Base-by-base conservation (phyloP, 805 yeast genomes). In the Lipomyces kockii region DNA sequence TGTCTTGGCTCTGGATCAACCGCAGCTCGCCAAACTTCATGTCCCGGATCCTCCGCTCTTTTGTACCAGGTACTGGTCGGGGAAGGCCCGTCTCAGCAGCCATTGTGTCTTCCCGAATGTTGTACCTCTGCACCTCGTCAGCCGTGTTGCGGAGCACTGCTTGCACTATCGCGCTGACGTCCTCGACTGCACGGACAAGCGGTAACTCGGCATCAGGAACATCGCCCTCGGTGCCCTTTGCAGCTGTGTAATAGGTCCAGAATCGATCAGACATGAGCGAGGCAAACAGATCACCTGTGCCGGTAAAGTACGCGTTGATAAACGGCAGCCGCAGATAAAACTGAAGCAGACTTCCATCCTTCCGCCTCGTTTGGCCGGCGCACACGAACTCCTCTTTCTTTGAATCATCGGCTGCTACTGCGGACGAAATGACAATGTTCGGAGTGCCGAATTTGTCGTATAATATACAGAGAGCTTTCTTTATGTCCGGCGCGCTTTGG, bases 241-340 rank as follows among this genome's bases (percentile, higher is more conserved):
- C 74, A 58, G 75, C 70, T 3, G 61, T 58, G 2, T 72, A 27
- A 61, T 72, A 70, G 53, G 76, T 60, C 59, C 54, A 76, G 35
- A 88, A 79, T 71, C 90, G 84, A 76, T 89, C 96, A 5, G 91
- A 73, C 39, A 92, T 77, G 52, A 93, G 77, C 0, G 97, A 94
- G 0, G 97, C 88, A 73, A 94, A 93, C 54, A 93, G 78, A 74
- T 93, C 98, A 6, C 98, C 98, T 0, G 95, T 97, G 1, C 98
- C 98, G 0, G 97, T 91, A 79, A 93, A 94, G 76, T 94, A 92
- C 4, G 94, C 88, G 63, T 88, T 86, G 54, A 91, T 84, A 46
- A 83, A 80, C 1, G 90, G 89, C 55, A 70, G 39, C 20, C 60
- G 61, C 37, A 62, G 51, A 51, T 39, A 65, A 51, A 70, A 68